Percentiles rank a stretch among this genome's conserved stretches.
phyloP scores from a whole-genome alignment of 106 monocot species.

The Gastrodia elata region DNA sequence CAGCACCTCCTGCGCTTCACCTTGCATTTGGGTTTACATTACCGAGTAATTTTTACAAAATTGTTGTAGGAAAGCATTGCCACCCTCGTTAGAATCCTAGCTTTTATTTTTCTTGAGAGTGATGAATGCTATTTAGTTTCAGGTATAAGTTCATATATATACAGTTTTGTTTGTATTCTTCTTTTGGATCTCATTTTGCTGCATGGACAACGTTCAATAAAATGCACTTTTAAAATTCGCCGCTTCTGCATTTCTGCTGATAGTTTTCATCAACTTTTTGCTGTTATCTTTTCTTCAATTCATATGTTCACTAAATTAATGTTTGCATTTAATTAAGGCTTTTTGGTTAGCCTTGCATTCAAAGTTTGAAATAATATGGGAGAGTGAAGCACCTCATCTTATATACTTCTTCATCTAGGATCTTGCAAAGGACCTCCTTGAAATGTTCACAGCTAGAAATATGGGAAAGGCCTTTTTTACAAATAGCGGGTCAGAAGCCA shows the following conservation, averaged over 20 bases:
- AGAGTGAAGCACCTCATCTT: not conserved
- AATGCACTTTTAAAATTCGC: too few relatives aligned
- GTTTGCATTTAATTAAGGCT: not conserved
- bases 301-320: not conserved
- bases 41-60: not conserved
- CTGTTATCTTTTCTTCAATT: not conserved
- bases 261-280: not conserved
- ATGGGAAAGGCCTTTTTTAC: slow-evolving; percentile 99
- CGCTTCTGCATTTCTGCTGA: not conserved
- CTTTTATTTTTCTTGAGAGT: not conserved
- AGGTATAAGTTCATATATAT: not conserved
- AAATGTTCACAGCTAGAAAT: slow-evolving; percentile 74
- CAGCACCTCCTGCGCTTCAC: not conserved
- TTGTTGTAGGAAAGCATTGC: not conserved
- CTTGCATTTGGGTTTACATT: not conserved
- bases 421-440: slow-evolving; percentile 82
- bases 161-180: slow-evolving; percentile 5
- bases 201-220: not conserved
- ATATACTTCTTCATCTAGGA: slow-evolving; percentile 39
- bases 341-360: not conserved
- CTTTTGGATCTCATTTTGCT: slow-evolving; percentile 1
- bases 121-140: not conserved
- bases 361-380: not conserved
- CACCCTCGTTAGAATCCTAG: not conserved
- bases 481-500: slow-evolving; percentile 97